Evolutionary conservation across 306 rosid species (phyloP).

Genomic region (Cotoneaster glaucophyllus): DNA sequence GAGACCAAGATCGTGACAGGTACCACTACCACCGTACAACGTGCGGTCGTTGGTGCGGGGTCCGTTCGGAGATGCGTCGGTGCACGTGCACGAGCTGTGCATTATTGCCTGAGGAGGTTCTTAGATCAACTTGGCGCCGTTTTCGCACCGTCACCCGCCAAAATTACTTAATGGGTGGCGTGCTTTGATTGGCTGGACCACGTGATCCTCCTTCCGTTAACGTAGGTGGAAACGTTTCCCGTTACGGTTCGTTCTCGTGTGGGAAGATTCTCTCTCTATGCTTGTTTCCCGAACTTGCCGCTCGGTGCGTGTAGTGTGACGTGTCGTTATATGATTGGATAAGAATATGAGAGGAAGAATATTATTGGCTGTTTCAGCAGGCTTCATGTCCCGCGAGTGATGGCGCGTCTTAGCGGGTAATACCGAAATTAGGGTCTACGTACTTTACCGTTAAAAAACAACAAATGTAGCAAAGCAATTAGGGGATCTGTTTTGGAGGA

Average conservation of each 20-base stretch:
- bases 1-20: neutral
- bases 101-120: neutral
- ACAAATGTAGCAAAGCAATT: too few species aligned
- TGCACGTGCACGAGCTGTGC: conserved; percentile 43
- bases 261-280: neutral
- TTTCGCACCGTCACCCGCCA: conserved; percentile 1
- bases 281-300: neutral
- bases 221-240: conserved; percentile 36
- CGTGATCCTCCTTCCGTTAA: conserved; percentile 30
- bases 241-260: neutral
- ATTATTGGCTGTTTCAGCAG: neutral
- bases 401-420: too few species aligned
- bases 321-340: neutral
- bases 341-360: too few species aligned
- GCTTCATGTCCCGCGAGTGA: too few species aligned
- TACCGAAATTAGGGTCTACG: too few species aligned
- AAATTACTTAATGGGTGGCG: neutral
- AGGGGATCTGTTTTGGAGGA: too few species aligned
- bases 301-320: rapidly evolving
- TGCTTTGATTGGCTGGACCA: neutral
- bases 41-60: neutral
- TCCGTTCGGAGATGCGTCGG: conserved; percentile 32
- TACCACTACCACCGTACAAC: neutral
- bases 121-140: neutral
- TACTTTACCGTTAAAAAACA: too few species aligned